Percentiles rank a stretch among this genome's conserved stretches.
Evolutionary conservation across 306 rosid species (phyloP).

Genomic region (Benincasa hispida): DNA sequence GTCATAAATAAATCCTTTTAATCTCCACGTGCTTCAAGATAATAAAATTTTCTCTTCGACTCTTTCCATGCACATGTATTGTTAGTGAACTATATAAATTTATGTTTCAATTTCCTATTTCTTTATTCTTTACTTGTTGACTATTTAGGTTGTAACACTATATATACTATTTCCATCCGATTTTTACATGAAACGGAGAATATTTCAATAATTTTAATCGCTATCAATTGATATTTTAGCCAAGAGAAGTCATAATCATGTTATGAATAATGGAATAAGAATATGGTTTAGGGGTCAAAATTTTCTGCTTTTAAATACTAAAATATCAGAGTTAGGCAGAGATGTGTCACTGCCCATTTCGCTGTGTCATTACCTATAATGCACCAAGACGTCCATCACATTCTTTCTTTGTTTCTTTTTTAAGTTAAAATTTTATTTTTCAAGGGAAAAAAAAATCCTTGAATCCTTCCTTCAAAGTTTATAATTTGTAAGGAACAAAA

Average conservation of each 20-base stretch:
- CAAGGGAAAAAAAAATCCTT: neutral
- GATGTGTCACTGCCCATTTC: neutral
- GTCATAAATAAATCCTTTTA: too few species aligned
- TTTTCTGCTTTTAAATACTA: neutral
- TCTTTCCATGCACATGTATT: too few species aligned
- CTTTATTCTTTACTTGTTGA: too few species aligned
- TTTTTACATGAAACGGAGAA: too few species aligned
- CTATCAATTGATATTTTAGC: too few species aligned
- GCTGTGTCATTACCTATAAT: neutral
- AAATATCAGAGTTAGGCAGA: neutral
- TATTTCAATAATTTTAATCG: too few species aligned
- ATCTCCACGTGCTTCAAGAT: too few species aligned
- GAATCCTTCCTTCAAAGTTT: neutral
- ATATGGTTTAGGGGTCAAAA: neutral
- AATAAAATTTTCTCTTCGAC: too few species aligned
- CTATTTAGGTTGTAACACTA: too few species aligned
- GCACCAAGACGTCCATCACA: neutral
- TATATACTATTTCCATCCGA: too few species aligned
- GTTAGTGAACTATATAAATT: too few species aligned
- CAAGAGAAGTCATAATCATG: neutral
- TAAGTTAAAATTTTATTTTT: neutral
- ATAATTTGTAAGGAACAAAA: neutral
- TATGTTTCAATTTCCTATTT: too few species aligned
- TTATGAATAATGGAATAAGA: neutral
- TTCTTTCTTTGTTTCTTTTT: conserved; percentile 2